Evolutionary conservation across 495 filamentous ascomycete species (phyloP), one percentile per base, ranked within the genome.

Genomic region (Diplogelasinospora grovesii): DNA sequence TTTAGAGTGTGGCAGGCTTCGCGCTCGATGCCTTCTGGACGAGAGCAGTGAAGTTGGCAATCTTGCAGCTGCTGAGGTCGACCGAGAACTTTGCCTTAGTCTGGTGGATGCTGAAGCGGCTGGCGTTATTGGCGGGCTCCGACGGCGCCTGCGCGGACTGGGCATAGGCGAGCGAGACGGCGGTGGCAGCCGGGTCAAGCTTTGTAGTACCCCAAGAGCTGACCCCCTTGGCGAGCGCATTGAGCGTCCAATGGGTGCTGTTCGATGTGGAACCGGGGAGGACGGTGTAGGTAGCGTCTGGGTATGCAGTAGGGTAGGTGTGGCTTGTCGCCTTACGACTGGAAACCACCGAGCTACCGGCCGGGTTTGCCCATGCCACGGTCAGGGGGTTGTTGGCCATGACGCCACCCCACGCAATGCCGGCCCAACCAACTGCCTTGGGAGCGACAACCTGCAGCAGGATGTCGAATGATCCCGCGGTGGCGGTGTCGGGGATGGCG

Each of bases 311-410:
- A n/a, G 63, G 57, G 24, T 52, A 51, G 4, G 43, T 51, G 39
- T 60, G 58, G 14, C 39, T 36, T 48, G 33, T 46, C 18, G 54
- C 59, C 22, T 39, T 40, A 27, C 63, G 61, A 33, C 51, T 55
- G 15, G 63, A 56, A 4, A 54, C 54, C 8, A 62, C 45, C 3
- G 48, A 36, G 11, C 19, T 52, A n/a, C n/a, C n/a, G 22, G 35
- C 27, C 8, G 48, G 56, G 44, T 54, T 62, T 11, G 61, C 47
- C 63, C 63, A 66, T 11, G 43, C 57, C 9, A 66, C 54, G 5
- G 54, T 53, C 37, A 66, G 49, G 10, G 63, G 61, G 50, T 66
- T 65, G 48, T 65, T 65, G 36, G 50, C 48, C 63, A 66, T 66
- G 45, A 39, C 33, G 25, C 61, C 63, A 15, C 63, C 63, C 53